Conservation (phyloP, 2,329 filamentous ascomycete genomes). For the Aureobasidium sp. region DNA sequence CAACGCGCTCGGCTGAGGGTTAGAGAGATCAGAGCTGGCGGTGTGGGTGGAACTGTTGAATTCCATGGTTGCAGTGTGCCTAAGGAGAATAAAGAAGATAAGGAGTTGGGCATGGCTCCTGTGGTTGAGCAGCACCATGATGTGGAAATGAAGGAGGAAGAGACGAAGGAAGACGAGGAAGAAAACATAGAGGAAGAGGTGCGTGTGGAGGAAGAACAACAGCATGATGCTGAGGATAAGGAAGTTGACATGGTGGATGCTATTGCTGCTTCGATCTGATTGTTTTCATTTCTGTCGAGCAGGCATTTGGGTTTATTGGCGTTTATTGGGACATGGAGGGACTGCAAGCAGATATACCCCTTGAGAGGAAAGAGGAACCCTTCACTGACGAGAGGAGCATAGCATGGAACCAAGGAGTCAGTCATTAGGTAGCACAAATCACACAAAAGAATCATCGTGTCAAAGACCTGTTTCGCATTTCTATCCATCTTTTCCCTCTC, state of each 20-base stretch:
- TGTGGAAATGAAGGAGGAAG: background rate
- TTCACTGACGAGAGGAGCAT: too few species aligned
- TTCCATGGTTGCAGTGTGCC: conserved; percentile 6
- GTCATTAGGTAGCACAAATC: too few species aligned
- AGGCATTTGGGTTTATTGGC: background rate
- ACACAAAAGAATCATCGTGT: background rate
- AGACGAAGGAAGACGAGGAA: background rate
- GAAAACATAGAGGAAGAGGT: too few species aligned
- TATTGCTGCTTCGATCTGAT: background rate
- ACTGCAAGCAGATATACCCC: background rate
- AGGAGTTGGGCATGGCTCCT: background rate
- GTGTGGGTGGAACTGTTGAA: conserved; percentile 18
- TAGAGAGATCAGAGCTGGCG: conserved; percentile 27
- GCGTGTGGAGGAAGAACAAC: background rate
- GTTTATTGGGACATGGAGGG: background rate
- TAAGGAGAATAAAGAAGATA: background rate
- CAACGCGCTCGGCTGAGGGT: conserved; percentile 35
- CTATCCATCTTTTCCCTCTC: background rate
- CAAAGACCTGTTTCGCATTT: background rate
- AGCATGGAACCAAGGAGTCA: background rate
- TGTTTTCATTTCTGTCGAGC: background rate
- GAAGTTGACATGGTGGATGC: conserved; percentile 1
- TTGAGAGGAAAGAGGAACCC: background rate
- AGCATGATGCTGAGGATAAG: background rate
- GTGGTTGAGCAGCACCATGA: background rate